These are phyloP conservation scores for Oryza punctata DNA, from an alignment of 176 grass and related monocot species.

Conservation along the genomic window DNA sequence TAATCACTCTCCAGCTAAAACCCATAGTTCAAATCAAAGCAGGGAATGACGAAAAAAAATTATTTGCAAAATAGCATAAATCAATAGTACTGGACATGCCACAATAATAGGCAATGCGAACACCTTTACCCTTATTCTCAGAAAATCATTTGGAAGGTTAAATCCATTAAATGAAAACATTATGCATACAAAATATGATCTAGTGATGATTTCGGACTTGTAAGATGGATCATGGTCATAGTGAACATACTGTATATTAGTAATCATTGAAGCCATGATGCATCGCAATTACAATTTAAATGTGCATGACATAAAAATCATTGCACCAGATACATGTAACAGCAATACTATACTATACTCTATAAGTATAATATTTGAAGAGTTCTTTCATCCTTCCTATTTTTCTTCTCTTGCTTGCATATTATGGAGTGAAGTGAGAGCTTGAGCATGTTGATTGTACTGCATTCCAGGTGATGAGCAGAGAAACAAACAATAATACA, in stretches of 20 bases:
- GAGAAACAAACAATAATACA: neutral
- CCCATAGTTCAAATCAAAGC: neutral
- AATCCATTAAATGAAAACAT: neutral
- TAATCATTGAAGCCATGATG: neutral
- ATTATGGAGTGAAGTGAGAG: neutral
- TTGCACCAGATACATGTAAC: neutral
- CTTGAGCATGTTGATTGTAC: neutral
- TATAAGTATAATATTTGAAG: neutral
- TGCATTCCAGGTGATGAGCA: neutral
- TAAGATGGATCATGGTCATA: neutral
- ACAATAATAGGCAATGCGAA: neutral
- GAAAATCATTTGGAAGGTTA: neutral
- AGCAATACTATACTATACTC: neutral
- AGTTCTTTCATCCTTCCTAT: neutral
- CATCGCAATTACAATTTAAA: neutral
- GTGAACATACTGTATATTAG: neutral
- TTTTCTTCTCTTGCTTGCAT: neutral
- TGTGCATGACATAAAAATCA: neutral
- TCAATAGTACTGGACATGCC: neutral
- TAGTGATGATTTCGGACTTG: neutral
- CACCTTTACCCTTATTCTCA: neutral
- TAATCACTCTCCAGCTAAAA: neutral
- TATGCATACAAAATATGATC: neutral
- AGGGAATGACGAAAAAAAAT: neutral
- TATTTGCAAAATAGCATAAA: neutral